phyloP scores from a whole-genome alignment of 1,284 basidiomycete genomes.

The Apiotrichum akiyoshidainum region DNA sequence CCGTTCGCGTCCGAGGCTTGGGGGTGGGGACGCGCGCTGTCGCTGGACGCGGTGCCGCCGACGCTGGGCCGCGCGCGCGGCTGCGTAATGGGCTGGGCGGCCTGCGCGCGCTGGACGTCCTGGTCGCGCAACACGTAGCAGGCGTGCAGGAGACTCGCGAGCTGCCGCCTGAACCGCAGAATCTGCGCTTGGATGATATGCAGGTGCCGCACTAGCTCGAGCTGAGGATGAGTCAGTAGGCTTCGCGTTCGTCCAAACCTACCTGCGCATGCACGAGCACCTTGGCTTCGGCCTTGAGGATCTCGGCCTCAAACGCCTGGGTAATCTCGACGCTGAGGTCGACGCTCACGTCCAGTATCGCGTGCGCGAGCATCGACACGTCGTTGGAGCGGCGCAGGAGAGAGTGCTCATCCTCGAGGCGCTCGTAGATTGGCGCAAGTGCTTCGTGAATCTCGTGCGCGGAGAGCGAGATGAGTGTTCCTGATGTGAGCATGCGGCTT shows the following conservation, averaged over 20 bases:
- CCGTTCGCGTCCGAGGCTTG: too few species aligned
- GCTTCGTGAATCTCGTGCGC: slow-evolving; percentile 39
- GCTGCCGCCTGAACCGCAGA: slow-evolving; percentile 44
- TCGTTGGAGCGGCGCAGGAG: slow-evolving; percentile 46
- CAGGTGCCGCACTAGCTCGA: slow-evolving; percentile 49
- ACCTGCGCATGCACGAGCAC: slow-evolving; percentile 47
- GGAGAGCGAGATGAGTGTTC: slow-evolving; percentile 46
- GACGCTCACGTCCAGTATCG: slow-evolving; percentile 46
- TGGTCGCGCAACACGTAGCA: slow-evolving; percentile 49
- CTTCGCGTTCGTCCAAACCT: background rate
- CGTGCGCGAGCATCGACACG: slow-evolving; percentile 50
- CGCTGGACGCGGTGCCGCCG: background rate
- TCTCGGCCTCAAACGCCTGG: slow-evolving; percentile 49
- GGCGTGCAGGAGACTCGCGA: slow-evolving; percentile 44
- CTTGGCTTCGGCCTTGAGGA: slow-evolving; percentile 48
- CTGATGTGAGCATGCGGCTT: slow-evolving; percentile 14
- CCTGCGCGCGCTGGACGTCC: slow-evolving; percentile 42
- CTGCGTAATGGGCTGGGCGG: slow-evolving; percentile 21
- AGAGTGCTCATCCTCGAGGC: slow-evolving; percentile 46
- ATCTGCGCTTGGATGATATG: slow-evolving; percentile 50
- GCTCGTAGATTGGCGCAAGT: slow-evolving; percentile 45
- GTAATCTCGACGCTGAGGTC: slow-evolving; percentile 46
- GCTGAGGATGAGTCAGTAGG: slow-evolving; percentile 20
- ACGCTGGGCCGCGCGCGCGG: slow-evolving; percentile 4
- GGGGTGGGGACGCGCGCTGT: background rate